A percentile compares a stretch with the other conserved stretches of the same genome.
Evolutionary conservation across 73 alveolate genomes (phyloP).

Genomic region (Strombidium stylifer): DNA sequence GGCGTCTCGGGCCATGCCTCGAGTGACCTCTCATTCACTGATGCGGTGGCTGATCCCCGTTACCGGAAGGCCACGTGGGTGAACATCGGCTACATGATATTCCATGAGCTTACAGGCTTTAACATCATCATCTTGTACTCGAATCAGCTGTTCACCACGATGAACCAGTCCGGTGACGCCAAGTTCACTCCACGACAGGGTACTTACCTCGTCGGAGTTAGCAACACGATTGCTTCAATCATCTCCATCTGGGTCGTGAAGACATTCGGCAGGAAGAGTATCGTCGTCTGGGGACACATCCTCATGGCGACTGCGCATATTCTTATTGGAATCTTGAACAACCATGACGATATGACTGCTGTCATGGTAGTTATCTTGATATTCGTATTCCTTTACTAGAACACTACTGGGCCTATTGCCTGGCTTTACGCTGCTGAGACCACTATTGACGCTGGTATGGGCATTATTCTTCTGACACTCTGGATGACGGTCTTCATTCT

Average conservation of each 20-base stretch:
- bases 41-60: neutral
- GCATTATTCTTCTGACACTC: slow-evolving; percentile 10
- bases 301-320: slow-evolving; percentile 14
- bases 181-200: slow-evolving; percentile 6
- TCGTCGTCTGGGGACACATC: slow-evolving; percentile 11
- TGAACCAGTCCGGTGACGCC: slow-evolving; percentile 2
- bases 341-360: neutral
- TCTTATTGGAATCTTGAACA: slow-evolving; percentile 8
- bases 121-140: slow-evolving; percentile 23
- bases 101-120: slow-evolving; percentile 31
- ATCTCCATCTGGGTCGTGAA: slow-evolving; percentile 1
- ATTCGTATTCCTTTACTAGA: neutral
- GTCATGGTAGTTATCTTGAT: neutral
- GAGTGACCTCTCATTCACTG: neutral
- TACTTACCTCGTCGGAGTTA: neutral
- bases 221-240: neutral
- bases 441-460: slow-evolving; percentile 32
- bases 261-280: neutral
- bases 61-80: slow-evolving; percentile 11
- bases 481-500: slow-evolving; percentile 17
- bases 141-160: slow-evolving; percentile 1
- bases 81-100: slow-evolving; percentile 1
- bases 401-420: slow-evolving; percentile 16
- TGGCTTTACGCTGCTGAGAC: slow-evolving; percentile 20
- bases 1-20: neutral